Conservation (phyloP, 2,329 filamentous ascomycete species). For the Beauveria asiatica region DNA sequence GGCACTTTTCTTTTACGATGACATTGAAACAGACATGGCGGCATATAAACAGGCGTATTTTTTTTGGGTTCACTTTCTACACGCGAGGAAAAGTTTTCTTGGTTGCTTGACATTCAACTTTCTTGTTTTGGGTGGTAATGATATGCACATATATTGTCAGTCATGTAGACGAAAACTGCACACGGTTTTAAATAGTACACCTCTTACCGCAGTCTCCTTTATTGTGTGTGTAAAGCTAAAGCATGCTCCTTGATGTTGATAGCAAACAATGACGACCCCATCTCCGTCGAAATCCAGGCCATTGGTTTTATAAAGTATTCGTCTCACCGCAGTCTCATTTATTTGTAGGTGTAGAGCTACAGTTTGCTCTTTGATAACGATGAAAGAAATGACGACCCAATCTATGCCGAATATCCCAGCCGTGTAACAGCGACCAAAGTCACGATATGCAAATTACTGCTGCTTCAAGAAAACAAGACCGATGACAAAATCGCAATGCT, state of each 20-base stretch:
- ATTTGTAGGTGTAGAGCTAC: background rate
- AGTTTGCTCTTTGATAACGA: background rate
- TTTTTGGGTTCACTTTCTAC: background rate
- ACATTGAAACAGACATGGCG: too few relatives aligned
- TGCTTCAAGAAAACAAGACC: background rate
- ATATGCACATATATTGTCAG: background rate
- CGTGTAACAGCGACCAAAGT: background rate
- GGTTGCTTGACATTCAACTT: background rate
- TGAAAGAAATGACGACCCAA: background rate
- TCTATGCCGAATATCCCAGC: constrained; percentile 1
- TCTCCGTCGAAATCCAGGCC: background rate
- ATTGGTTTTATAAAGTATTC: too few relatives aligned
- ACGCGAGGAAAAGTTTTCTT: background rate
- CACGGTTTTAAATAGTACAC: too few relatives aligned
- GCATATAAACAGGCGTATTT: too few relatives aligned
- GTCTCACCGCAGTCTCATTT: background rate
- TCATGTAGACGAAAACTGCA: background rate
- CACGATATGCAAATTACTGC: background rate
- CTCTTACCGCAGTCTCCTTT: background rate
- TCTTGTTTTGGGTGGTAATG: background rate
- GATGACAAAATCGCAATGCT: background rate
- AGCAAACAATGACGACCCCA: background rate
- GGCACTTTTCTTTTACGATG: too few relatives aligned
- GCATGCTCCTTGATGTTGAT: background rate
- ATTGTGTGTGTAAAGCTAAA: background rate